A percentile compares a stretch with the other conserved stretches of the same genome.
These are phyloP conservation scores for Naganishia friedmannii DNA, from an alignment of 768 basidiomycete species.

Conservation along the genomic window DNA sequence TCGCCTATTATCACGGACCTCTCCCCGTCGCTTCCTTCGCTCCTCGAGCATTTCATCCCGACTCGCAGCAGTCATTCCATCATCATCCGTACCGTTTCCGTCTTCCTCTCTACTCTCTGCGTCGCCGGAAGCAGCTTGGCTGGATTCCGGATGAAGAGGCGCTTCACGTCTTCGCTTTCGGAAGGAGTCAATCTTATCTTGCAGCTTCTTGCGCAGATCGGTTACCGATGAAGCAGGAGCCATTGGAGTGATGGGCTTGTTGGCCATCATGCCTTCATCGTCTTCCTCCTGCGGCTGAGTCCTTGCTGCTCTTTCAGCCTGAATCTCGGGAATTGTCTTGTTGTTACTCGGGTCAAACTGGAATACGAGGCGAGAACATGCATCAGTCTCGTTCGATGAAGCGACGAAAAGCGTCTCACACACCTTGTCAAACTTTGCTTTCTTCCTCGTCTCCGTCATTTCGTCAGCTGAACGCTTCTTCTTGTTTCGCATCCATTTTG, in stretches of 20 bases:
- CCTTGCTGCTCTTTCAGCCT: conserved; percentile 61
- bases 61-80: conserved; percentile 58
- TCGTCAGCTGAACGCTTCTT: conserved; percentile 77
- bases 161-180: conserved; percentile 29
- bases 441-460: conserved; percentile 81
- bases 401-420: background rate
- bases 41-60: conserved; percentile 81
- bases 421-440: conserved; percentile 80
- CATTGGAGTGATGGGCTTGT: conserved; percentile 37
- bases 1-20: conserved; percentile 77
- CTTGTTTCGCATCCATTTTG: conserved; percentile 66
- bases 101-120: conserved; percentile 22
- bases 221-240: conserved; percentile 46
- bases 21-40: conserved; percentile 69
- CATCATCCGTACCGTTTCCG: conserved; percentile 36
- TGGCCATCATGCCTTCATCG: conserved; percentile 9
- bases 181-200: conserved; percentile 46
- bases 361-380: background rate
- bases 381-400: background rate
- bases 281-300: conserved; percentile 30
- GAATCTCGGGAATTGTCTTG: conserved; percentile 67
- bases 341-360: conserved; percentile 92
- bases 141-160: conserved; percentile 6
- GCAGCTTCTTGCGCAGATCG: conserved; percentile 43
- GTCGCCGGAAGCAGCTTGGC: conserved; percentile 19